Conservation (phyloP, 257 asterid species). For the Solanum megistacrolobum region DNA sequence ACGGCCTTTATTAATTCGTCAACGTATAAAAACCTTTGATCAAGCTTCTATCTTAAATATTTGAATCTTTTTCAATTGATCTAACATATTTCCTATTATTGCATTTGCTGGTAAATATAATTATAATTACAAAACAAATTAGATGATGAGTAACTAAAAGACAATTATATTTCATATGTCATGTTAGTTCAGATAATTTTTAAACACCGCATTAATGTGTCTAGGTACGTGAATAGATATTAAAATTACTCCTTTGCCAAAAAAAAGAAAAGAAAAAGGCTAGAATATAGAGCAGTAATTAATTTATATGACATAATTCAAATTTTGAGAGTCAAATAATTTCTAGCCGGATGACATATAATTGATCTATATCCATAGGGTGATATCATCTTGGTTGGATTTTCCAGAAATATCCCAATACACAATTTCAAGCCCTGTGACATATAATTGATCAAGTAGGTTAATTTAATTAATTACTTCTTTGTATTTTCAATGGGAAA, state of each 20-base stretch:
- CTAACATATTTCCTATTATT: neutral
- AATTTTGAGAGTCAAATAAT: too few species aligned
- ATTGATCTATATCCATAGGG: neutral
- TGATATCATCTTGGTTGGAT: neutral
- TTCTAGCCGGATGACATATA: too few species aligned
- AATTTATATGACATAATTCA: neutral
- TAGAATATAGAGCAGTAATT: neutral
- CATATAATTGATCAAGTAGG: neutral
- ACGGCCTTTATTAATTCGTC: neutral
- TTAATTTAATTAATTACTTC: neutral
- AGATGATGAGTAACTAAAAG: neutral
- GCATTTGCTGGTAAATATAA: neutral
- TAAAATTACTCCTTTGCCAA: neutral
- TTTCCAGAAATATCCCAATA: neutral
- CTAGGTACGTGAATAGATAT: neutral
- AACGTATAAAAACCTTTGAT: neutral
- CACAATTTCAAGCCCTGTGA: neutral
- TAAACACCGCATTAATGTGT: neutral
- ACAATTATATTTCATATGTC: neutral
- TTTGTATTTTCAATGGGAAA: neutral
- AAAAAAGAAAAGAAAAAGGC: neutral
- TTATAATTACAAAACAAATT: neutral
- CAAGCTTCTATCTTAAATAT: neutral
- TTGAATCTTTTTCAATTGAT: neutral
- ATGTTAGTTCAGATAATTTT: neutral